phyloP scores from a whole-genome alignment of 441 rosid genomes.

The Adansonia rubrostipa region DNA sequence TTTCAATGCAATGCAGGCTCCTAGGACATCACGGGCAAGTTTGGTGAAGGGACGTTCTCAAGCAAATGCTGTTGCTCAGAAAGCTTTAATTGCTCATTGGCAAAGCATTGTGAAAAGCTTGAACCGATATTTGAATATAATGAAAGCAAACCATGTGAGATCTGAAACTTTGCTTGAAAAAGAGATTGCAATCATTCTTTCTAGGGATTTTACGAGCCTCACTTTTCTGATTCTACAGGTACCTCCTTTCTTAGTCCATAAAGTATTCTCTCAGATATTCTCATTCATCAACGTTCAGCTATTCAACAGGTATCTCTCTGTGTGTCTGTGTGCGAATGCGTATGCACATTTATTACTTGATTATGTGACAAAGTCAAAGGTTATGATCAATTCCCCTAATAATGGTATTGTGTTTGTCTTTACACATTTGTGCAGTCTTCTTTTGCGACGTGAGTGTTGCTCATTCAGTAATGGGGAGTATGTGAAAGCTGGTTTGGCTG shows the following conservation, averaged over 20 bases:
- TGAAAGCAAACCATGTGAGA: slow-evolving; percentile 70
- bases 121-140: slow-evolving; percentile 50
- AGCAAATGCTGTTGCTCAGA: slow-evolving; percentile 63
- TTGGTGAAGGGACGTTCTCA: slow-evolving; percentile 69
- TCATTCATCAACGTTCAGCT: slow-evolving; percentile 62
- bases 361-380: not conserved
- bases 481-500: slow-evolving; percentile 92
- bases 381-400: slow-evolving; percentile 12
- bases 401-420: slow-evolving; percentile 15
- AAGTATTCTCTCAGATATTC: slow-evolving; percentile 60
- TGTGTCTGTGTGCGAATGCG: not conserved
- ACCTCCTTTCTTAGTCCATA: slow-evolving; percentile 56
- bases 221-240: slow-evolving; percentile 43
- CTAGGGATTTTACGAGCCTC: slow-evolving; percentile 21
- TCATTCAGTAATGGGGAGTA: slow-evolving; percentile 98
- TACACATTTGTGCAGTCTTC: slow-evolving; percentile 68
- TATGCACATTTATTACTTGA: not conserved
- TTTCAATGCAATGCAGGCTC: slow-evolving; percentile 52
- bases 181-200: not conserved
- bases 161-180: slow-evolving; percentile 1
- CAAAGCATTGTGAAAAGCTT: slow-evolving; percentile 64
- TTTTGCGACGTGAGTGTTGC: slow-evolving; percentile 94
- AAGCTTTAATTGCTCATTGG: slow-evolving; percentile 74
- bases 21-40: slow-evolving; percentile 68
- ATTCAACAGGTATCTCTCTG: slow-evolving; percentile 51